These are phyloP conservation scores for Coprinopsis sp. DNA, from an alignment of 768 basidiomycete species.

Conservation along the genomic window DNA sequence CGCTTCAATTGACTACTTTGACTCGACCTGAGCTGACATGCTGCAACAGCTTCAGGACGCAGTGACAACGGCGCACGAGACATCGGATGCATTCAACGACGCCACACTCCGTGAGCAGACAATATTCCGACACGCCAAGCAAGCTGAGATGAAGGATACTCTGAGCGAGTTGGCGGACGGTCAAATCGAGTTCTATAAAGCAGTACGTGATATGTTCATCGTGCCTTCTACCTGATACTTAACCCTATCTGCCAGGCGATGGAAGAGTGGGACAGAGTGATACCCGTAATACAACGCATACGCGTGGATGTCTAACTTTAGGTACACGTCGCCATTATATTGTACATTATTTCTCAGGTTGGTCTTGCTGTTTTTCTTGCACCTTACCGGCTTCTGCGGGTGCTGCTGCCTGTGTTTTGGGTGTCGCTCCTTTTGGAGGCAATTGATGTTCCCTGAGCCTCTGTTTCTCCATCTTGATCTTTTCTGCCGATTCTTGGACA, in stretches of 20 bases:
- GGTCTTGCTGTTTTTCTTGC: conserved; percentile 14
- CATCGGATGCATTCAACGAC: conserved; percentile 93
- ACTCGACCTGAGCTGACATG: conserved; percentile 8
- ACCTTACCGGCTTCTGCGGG: too few species aligned
- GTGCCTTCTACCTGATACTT: conserved; percentile 3
- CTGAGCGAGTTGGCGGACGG: conserved; percentile 85
- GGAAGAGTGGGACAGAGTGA: conserved; percentile 97
- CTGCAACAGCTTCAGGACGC: conserved; percentile 83
- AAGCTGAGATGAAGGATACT: conserved; percentile 97
- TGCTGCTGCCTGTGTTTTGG: too few species aligned
- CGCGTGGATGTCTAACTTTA: conserved; percentile 74
- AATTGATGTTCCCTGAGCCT: conserved; percentile 24
- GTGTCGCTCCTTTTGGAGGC: conserved; percentile 16
- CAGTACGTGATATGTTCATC: conserved; percentile 38
- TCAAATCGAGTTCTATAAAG: conserved; percentile 91
- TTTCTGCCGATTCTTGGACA: conserved; percentile 76
- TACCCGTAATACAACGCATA: conserved; percentile 90
- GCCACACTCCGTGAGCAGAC: conserved; percentile 90
- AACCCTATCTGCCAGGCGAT: conserved; percentile 53
- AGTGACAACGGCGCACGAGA: conserved; percentile 91
- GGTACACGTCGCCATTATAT: conserved; percentile 14
- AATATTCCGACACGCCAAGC: conserved; percentile 86
- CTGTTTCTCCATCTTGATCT: conserved; percentile 34
- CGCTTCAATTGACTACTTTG: neutral
- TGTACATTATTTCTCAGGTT: conserved; percentile 21